Evolutionary conservation across 1,139 yeast species (phyloP).

Genomic region (Debaryomyces psychrophilus): DNA sequence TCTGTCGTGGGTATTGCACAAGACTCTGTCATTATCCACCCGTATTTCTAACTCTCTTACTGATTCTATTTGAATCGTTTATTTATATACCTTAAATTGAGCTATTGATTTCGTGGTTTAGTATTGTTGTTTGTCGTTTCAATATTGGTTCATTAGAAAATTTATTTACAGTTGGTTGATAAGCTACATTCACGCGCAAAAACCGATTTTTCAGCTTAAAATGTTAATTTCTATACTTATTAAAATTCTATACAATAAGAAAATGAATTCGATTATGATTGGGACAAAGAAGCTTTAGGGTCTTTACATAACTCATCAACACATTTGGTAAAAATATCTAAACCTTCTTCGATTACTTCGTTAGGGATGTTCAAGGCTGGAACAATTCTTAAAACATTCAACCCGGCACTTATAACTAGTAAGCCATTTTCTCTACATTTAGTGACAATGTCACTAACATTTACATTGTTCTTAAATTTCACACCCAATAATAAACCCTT

Average conservation of each 20-base stretch:
- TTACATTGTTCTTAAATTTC: constrained; percentile 59
- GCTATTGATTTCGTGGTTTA: not conserved
- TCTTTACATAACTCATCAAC: constrained; percentile 17
- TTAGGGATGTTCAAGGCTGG: constrained; percentile 89
- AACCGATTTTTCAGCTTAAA: not conserved
- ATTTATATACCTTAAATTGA: not conserved
- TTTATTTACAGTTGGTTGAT: constrained; percentile 2
- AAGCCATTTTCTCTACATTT: constrained; percentile 80
- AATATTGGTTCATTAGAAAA: not conserved
- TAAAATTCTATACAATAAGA: not conserved
- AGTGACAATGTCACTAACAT: constrained; percentile 66
- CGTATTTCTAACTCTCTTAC: not conserved
- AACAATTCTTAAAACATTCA: constrained; percentile 83
- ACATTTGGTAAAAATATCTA: constrained; percentile 55
- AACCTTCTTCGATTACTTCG: constrained; percentile 68
- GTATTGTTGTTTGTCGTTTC: not conserved
- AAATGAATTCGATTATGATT: not conserved
- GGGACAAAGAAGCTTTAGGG: not conserved
- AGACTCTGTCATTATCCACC: constrained; percentile 36
- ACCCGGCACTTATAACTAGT: constrained; percentile 86
- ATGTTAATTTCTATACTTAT: not conserved
- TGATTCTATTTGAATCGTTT: not conserved
- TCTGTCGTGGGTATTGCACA: constrained; percentile 39
- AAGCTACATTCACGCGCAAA: not conserved
- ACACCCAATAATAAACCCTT: constrained; percentile 85